These are phyloP conservation scores for Exophiala bonariae DNA, from an alignment of 2,329 filamentous ascomycete species.

Conservation along the genomic window DNA sequence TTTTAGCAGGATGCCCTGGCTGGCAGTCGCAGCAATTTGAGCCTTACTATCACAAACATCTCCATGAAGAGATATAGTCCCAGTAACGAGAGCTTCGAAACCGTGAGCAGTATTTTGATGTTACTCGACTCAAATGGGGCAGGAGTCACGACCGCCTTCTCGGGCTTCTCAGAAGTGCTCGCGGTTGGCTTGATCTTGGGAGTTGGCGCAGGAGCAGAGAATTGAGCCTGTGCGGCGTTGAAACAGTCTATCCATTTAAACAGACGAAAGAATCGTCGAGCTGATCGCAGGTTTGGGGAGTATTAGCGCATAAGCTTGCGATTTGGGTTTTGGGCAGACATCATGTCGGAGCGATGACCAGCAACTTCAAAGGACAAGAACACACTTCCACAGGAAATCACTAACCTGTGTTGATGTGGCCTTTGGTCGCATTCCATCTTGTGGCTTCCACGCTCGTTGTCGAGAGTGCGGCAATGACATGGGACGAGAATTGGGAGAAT, in stretches of 20 bases:
- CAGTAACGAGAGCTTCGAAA: conserved; percentile 59
- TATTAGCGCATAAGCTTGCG: too few species aligned
- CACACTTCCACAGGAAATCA: background rate
- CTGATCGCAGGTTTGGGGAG: conserved; percentile 41
- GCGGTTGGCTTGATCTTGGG: conserved; percentile 16
- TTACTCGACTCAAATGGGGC: conserved; percentile 15
- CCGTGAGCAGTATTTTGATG: conserved; percentile 51
- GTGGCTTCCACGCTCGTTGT: conserved; percentile 31
- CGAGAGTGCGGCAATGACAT: conserved; percentile 30
- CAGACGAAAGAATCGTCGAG: conserved; percentile 65
- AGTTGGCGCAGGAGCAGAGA: conserved; percentile 25
- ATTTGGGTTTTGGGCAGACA: too few species aligned
- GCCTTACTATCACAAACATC: conserved; percentile 61
- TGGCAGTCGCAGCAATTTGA: too few species aligned
- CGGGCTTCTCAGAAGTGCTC: conserved; percentile 4
- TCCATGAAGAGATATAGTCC: conserved; percentile 70
- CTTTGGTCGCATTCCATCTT: conserved; percentile 38
- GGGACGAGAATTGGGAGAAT: conserved; percentile 38
- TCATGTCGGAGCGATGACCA: too few species aligned
- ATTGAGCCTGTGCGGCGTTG: conserved; percentile 49
- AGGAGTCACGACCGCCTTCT: conserved; percentile 19
- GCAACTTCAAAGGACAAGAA: too few species aligned
- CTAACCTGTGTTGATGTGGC: conserved; percentile 1
- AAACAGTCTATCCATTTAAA: conserved; percentile 68
- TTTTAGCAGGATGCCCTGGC: conserved; percentile 32